Conservation (phyloP, 164 flowering plant genomes). For the Chimonanthus praecox region DNA sequence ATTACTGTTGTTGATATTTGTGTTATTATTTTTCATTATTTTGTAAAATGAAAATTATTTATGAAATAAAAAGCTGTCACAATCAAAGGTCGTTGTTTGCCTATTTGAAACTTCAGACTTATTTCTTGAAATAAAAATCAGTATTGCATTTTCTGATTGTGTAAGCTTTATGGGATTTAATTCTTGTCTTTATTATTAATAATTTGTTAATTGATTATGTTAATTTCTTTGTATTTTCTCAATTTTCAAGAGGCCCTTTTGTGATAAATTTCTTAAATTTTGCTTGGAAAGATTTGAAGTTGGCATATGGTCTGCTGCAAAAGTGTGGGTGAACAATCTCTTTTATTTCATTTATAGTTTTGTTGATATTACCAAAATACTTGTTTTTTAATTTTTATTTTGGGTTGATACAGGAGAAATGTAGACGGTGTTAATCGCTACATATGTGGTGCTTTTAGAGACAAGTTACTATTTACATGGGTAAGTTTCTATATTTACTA, state of each 20-base stretch:
- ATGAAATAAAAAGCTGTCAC: too few species aligned
- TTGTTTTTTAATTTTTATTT: too few species aligned
- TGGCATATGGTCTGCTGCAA: slow-evolving; percentile 60
- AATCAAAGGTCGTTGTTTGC: too few species aligned
- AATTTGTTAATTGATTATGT: background rate
- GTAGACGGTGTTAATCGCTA: background rate
- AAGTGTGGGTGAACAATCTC: background rate
- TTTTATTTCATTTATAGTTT: too few species aligned
- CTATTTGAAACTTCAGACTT: background rate
- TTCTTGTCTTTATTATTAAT: background rate
- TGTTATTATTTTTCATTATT: too few species aligned
- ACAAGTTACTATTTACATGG: background rate
- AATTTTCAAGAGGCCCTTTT: slow-evolving; percentile 84
- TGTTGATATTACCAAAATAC: background rate
- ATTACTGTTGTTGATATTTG: too few species aligned
- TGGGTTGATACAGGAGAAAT: background rate
- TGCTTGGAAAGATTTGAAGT: slow-evolving; percentile 80
- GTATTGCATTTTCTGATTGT: too few species aligned
- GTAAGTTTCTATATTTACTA: background rate
- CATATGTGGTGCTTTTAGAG: background rate
- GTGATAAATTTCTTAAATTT: slow-evolving; percentile 63
- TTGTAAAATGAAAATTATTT: too few species aligned
- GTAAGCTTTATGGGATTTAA: background rate
- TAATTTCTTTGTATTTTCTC: slow-evolving; percentile 13
- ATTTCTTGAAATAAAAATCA: background rate